Evolutionary conservation across 331 rosid genomes (phyloP), one percentile per base, ranked within the genome.

Genomic region (Prunus yedoensis): DNA sequence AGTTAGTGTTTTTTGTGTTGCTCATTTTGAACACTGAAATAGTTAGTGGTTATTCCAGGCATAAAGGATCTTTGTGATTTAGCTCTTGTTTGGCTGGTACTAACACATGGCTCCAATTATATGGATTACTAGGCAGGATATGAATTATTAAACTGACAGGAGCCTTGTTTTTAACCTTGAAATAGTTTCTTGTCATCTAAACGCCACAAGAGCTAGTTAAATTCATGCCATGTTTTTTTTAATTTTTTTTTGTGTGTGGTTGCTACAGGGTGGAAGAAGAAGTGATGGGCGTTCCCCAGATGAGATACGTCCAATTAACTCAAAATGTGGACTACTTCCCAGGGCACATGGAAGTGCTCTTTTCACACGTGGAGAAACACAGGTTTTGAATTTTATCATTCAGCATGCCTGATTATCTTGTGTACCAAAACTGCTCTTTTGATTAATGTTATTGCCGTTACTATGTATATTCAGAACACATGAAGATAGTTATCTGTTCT

Each of bases 331-430:
- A 18, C 83, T 94, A 77, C 89, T 94, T 83, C 99, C 99, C 62
- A 93, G 99, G 79, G 97, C 97, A 57, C 99, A 94, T 82, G 99
- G 99, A 76, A 90, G 99, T 85, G 80, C 99, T 38, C 97, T 92
- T 81, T 94, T 94, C 76, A 94, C 99, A 13, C 91, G 99, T 73
- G 99, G 99, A 23, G 99, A 94, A 81, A 92, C 99, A 68, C 97
- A 94, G 99, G 97, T 94, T 61, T 3, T 4, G 45, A 23, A 58
- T 58, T 60, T 62, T 60, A 38, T n/a, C 11, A 4, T 38, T 65
- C 50, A 65, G 50, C 80, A n/a, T 25, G 15, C 49, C 54, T 60
- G 58, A 66, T 50, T 70, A 12, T 46, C 27, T 58, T 45, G 30
- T 60, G 30, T 60, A 27, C n/a, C 47, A 16, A 38, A 60, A 5